Evolutionary conservation across 768 basidiomycete genomes (phyloP), one percentile per base, ranked within the genome.

Genomic region (Termitomyces sp.): DNA sequence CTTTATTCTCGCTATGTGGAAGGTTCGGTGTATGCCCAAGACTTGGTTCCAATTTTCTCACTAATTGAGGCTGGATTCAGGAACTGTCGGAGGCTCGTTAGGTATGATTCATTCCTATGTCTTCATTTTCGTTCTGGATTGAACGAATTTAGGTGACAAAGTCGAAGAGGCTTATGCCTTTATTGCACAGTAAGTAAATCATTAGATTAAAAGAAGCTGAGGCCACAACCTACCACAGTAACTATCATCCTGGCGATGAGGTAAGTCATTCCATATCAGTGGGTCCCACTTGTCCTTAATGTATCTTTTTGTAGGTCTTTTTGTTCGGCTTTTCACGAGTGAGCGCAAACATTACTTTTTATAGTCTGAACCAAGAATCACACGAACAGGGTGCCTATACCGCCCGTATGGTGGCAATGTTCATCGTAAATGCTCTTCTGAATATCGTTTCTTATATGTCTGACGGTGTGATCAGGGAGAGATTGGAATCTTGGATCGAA

Each of bases 131-230:
- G 18, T n/a, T 20, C 12, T 24, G 7, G 27, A 26, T 32, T 14
- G 9, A 10, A 37, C 14, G 36, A 6, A 37, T 30, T 44, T 53
- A 89, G 87, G 73, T 40, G 85, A 86, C 57, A 89, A 91, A 65
- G 86, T 91, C 2, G 85, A 90, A 71, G 87, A 90, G 62, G 88
- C 84, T 34, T 89, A 89, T 71, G 86, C 81, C n/a, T 91, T 91
- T 66, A 86, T 91, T 63, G 82, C 89, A 22, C 87, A 91, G 88
- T 90, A 64, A 69, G 88, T 74, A 16, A 16, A 46, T 51, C 37
- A 9, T n/a, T 20, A 6, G 6, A 8, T 5, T 22, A 24, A 14
- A 46, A 53, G 30, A 45, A 18, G 12, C 9, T 6, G 1, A 18
- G 12, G 8, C 30, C 32, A 39, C 49, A 22, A 39, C n/a, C 18